Evolutionary conservation across 164 flowering plant species (phyloP), one percentile per base, ranked within the genome.

Genomic region (Dillenia turbinata): DNA sequence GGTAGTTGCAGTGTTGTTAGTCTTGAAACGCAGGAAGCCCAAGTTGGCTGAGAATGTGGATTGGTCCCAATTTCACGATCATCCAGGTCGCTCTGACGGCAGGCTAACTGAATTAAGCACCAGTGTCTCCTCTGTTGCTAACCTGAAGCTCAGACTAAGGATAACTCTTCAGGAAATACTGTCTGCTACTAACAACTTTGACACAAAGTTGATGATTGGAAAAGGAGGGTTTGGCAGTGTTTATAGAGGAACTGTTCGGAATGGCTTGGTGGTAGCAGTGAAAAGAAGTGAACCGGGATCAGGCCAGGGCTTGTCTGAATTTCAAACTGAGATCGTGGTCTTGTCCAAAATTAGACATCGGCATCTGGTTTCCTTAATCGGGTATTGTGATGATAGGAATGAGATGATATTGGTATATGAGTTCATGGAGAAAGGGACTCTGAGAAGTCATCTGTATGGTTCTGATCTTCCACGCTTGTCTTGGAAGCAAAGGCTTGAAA

Each of bases 391-490:
- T 47, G 72, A 69, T 59, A 63, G 64, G 22, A 26, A 53, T 3
- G 72, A 69, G 68, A 69, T 69, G 72, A 69, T 69, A 8, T 44
- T 69, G 12, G 72, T 69, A 8, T 69, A 69, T 45, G 72, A 69
- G 54, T 69, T 24, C 72, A 69, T 69, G 72, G 26, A 67, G 2
- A 63, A 63, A 13, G 72, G 72, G 8, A 67, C 68, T 1, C 11
- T 69, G 4, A 63, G 72, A 33, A 68, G 64, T 22, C 72, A 69
- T 44, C 26, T 69, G 9, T 69, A 69, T 53, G 72, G 72, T 11
- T 63, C 53, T 48, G 49, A 58, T 46, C 33, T 59, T 12, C 19
- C 59, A 3, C 54, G 64, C 7, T 52, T 69, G 15, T 51, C 72
- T 9, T 69, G 72, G 72, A 69, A 63, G 53, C 61, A 69, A 33